Evolutionary conservation across 2,329 filamentous ascomycete species (phyloP).

Genomic region (Sordariomycetes sp.): DNA sequence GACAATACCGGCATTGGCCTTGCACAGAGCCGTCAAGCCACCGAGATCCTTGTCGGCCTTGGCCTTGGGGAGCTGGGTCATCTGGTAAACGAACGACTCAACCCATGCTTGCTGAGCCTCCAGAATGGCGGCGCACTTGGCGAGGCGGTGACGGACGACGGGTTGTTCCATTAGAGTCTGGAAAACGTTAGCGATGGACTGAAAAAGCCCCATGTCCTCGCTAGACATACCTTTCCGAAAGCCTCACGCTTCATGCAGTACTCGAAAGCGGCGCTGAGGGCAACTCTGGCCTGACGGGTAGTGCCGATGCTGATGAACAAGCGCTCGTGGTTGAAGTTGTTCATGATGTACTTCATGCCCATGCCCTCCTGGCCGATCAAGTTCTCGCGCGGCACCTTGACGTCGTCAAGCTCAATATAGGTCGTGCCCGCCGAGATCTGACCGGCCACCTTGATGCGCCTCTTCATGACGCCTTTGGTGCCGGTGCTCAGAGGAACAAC

Average conservation of each 20-base stretch:
- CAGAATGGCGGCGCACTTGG: conserved; percentile 58
- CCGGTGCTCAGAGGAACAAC: conserved; percentile 63
- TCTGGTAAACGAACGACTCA: conserved; percentile 60
- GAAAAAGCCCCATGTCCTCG: background rate
- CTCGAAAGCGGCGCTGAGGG: conserved; percentile 23
- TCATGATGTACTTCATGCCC: conserved; percentile 69
- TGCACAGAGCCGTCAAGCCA: conserved; percentile 62
- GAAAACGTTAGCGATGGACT: no score
- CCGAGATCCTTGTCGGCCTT: conserved; percentile 57
- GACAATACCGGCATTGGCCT: conserved; percentile 65
- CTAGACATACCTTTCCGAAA: conserved; percentile 17
- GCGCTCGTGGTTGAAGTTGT: conserved; percentile 73
- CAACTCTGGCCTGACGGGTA: conserved; percentile 45
- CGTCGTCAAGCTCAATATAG: conserved; percentile 68
- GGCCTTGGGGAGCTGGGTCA: conserved; percentile 52
- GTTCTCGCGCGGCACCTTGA: conserved; percentile 61
- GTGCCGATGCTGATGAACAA: conserved; percentile 56
- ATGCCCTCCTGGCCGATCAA: conserved; percentile 60
- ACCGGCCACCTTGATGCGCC: conserved; percentile 57
- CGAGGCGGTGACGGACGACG: conserved; percentile 64
- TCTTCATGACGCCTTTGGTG: conserved; percentile 57
- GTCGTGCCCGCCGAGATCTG: conserved; percentile 60
- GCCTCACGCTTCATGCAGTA: conserved; percentile 28
- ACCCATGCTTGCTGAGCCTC: conserved; percentile 67
- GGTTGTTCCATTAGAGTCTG: conserved; percentile 60